Conservation (phyloP, 768 basidiomycete species). For the Naganishia vaughanmartiniae region DNA sequence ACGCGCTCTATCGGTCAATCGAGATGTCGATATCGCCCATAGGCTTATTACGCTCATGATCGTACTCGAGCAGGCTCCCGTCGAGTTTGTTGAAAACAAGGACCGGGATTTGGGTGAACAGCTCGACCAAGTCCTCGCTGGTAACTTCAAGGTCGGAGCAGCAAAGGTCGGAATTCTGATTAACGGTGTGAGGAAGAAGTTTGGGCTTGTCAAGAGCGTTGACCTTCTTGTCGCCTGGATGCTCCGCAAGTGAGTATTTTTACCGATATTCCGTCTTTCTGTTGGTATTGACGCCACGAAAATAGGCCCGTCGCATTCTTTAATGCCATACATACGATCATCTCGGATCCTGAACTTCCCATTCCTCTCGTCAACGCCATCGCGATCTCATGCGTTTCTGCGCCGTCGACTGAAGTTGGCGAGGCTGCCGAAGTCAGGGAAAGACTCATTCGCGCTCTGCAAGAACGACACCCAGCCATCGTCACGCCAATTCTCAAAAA, state of each 20-base stretch:
- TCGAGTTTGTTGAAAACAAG: constrained; percentile 9
- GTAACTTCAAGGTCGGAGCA: constrained; percentile 22
- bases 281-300: neutral
- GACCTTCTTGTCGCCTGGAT: constrained; percentile 30
- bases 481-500: constrained; percentile 25
- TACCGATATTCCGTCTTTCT: neutral
- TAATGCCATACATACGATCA: constrained; percentile 23
- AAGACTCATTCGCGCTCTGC: constrained; percentile 12
- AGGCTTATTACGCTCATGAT: constrained; percentile 44
- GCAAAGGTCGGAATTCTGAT: constrained; percentile 36
- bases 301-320: constrained; percentile 18
- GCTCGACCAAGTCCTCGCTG: constrained; percentile 29
- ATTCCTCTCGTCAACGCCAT: constrained; percentile 19
- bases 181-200: constrained; percentile 39
- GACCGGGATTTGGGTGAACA: constrained; percentile 25
- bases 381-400: constrained; percentile 20
- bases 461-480: constrained; percentile 24
- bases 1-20: constrained; percentile 35
- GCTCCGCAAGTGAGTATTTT: constrained; percentile 18
- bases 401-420: constrained; percentile 15
- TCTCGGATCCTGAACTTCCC: constrained; percentile 20
- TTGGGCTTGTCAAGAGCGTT: constrained; percentile 40
- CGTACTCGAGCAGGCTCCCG: constrained; percentile 42
- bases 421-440: constrained; percentile 6
- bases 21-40: constrained; percentile 44